phyloP scores from a whole-genome alignment of 1,284 basidiomycete species.

The Heterobasidion occidentale region DNA sequence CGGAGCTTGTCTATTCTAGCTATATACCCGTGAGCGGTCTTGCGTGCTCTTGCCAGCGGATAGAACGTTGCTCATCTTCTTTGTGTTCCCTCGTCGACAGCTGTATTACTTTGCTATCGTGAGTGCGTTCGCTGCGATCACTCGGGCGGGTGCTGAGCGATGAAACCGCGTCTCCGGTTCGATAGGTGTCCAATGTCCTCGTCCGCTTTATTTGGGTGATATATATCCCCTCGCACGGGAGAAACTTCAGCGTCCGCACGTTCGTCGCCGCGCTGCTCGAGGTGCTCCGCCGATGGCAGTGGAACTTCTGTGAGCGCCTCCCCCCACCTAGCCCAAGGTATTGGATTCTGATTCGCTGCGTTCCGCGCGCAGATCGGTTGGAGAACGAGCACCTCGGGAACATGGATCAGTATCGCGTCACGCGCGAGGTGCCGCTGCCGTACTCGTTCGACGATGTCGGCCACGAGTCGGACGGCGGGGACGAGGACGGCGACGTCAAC shows the following conservation, averaged over 20 bases:
- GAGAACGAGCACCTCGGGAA: conserved; percentile 87
- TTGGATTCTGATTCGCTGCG: not conserved
- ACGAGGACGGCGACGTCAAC: conserved; percentile 24
- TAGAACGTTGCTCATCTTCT: not conserved
- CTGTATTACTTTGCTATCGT: conserved; percentile 73
- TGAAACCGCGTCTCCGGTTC: not conserved
- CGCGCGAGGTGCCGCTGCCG: conserved; percentile 70
- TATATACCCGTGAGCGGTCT: conserved; percentile 40
- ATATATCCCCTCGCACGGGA: conserved; percentile 57
- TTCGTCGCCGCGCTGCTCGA: conserved; percentile 74
- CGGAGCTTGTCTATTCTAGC: conserved; percentile 66
- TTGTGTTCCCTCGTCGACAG: conserved; percentile 26
- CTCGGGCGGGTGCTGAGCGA: not conserved
- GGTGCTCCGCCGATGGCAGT: conserved; percentile 77
- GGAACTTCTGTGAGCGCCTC: conserved; percentile 78
- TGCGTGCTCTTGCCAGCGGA: conserved; percentile 5
- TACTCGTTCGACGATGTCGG: conserved; percentile 46
- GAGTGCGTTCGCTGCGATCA: conserved; percentile 13
- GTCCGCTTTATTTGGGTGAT: conserved; percentile 80
- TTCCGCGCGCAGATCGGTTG: conserved; percentile 46
- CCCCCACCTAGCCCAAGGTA: too few species aligned
- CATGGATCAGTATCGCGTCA: conserved; percentile 80
- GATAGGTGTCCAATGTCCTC: conserved; percentile 61
- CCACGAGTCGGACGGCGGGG: conserved; percentile 27
- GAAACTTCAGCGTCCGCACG: conserved; percentile 46